Evolutionary conservation across 2,329 filamentous ascomycete species (phyloP), one percentile per base, ranked within the genome.

Genomic region (Hymenoscyphus fraxineus): DNA sequence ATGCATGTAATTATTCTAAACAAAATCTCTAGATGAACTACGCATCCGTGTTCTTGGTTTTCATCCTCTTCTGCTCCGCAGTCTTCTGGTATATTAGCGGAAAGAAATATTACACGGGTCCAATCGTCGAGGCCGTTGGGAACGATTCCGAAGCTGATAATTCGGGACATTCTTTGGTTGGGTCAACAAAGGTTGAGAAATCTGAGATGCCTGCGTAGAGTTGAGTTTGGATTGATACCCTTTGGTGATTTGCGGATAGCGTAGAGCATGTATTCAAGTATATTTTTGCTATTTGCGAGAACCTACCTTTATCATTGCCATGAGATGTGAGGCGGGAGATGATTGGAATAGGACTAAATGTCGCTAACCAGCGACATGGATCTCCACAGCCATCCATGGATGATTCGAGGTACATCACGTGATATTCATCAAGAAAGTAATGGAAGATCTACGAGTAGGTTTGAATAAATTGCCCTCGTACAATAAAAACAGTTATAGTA

Each of bases 11-110:
- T 7, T 10, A 27, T 6, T 40, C 63, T 67, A 61, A 27, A 66
- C 31, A 62, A 31, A 12, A 55, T 31, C 15, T 35, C 6, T 39
- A 80, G 78, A 85, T 85, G 82, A 84, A 84, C 74, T 85, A 84
- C 70, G 82, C 82, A n/a, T 76, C 79, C 40, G 81, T 80, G 13
- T 83, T 83, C 68, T 69, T 84, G 47, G 77, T 72, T 4, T 78
- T 78, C 47, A 82, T 84, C 51, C 74, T 82, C 27, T 27, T 78
- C 35, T 74, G 80, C 66, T 75, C 82, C 0, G 67, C 75, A 22
- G 47, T 75, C 13, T 83, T 80, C 71, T 85, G 81, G 81, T 80
- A 74, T 65, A 67, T 78, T 60, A 69, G 72, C 6, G 82, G 81
- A 47, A 76, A 76, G 59, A 77, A 76, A 58, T 80, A 79, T 69